A percentile compares a stretch with the other conserved stretches of the same genome.
phyloP scores from a whole-genome alignment of 1,284 basidiomycete genomes.

The Naganishia albida region DNA sequence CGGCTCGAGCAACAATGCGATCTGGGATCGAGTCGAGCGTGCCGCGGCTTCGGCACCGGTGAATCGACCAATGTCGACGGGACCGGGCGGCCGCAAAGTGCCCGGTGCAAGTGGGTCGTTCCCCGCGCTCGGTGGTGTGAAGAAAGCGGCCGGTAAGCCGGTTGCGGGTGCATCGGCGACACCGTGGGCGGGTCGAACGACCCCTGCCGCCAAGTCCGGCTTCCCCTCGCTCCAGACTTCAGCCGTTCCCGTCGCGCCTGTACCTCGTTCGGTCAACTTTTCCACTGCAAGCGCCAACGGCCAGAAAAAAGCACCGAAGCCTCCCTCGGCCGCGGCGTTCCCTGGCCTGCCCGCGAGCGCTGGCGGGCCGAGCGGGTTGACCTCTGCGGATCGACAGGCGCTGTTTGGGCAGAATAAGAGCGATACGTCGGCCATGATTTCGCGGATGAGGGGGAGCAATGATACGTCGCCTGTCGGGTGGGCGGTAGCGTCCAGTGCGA shows the following conservation, averaged over 20 bases:
- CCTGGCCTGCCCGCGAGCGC: constrained; percentile 65
- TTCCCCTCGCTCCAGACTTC: constrained; percentile 53
- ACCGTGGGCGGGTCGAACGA: constrained; percentile 48
- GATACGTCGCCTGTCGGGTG: constrained; percentile 46
- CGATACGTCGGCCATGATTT: constrained; percentile 66
- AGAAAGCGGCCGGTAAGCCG: constrained; percentile 22
- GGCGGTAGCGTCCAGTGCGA: constrained; percentile 35
- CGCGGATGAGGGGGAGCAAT: constrained; percentile 65
- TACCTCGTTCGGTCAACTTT: constrained; percentile 49
- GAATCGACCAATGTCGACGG: constrained; percentile 49
- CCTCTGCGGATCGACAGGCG: constrained; percentile 45
- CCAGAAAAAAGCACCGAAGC: constrained; percentile 37
- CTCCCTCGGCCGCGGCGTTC: constrained; percentile 64
- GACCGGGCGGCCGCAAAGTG: constrained; percentile 39
- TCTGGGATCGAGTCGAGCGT: constrained; percentile 84
- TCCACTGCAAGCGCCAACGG: constrained; percentile 35
- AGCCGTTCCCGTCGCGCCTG: constrained; percentile 36
- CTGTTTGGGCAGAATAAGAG: constrained; percentile 55
- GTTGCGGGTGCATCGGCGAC: constrained; percentile 37
- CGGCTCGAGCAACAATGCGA: constrained; percentile 63
- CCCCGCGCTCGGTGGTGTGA: constrained; percentile 42
- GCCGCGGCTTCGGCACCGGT: constrained; percentile 67
- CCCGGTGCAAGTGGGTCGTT: constrained; percentile 46
- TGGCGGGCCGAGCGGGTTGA: constrained; percentile 44
- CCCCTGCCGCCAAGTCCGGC: constrained; percentile 42